phyloP scores from a whole-genome alignment of 2,329 filamentous ascomycete genomes.

The Aureobasidium sp. region DNA sequence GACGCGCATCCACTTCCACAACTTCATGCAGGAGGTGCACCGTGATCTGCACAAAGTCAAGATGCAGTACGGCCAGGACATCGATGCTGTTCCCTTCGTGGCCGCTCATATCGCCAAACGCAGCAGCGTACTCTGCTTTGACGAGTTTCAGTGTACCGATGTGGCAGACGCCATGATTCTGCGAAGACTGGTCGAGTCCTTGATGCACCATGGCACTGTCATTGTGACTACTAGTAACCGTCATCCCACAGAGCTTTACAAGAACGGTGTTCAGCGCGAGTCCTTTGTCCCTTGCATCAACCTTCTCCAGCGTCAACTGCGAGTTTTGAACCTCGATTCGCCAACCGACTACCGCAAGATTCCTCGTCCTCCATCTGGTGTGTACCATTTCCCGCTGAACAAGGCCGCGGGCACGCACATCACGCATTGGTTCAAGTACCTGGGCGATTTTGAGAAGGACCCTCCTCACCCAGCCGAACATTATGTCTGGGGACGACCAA shows the following conservation, averaged over 20 bases:
- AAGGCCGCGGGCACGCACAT: constrained; percentile 69
- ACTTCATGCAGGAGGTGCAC: constrained; percentile 99
- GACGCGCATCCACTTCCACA: constrained; percentile 95
- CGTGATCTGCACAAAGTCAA: constrained; percentile 84
- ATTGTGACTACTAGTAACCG: constrained; percentile 93
- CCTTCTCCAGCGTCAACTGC: constrained; percentile 73
- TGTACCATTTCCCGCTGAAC: constrained; percentile 87
- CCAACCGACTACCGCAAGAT: constrained; percentile 97
- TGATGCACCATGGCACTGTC: constrained; percentile 96
- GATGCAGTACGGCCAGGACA: constrained; percentile 76
- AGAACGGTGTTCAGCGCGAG: constrained; percentile 92
- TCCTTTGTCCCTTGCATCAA: constrained; percentile 94
- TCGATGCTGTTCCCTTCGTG: constrained; percentile 85
- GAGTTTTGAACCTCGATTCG: constrained; percentile 90
- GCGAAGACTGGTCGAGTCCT: constrained; percentile 70
- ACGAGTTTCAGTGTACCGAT: constrained; percentile 98
- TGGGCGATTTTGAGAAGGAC: constrained; percentile 71
- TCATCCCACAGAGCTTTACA: constrained; percentile 94
- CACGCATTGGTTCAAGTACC: constrained; percentile 90
- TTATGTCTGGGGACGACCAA: constrained; percentile 85
- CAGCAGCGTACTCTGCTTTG: constrained; percentile 85
- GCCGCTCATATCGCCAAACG: constrained; percentile 87
- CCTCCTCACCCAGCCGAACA: constrained; percentile 73
- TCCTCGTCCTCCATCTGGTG: constrained; percentile 80
- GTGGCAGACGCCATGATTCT: constrained; percentile 98